Percentiles rank a stretch among this genome's conserved stretches.
phyloP scores from a whole-genome alignment of 2,329 filamentous ascomycete genomes.

The Orbilia javanica region DNA sequence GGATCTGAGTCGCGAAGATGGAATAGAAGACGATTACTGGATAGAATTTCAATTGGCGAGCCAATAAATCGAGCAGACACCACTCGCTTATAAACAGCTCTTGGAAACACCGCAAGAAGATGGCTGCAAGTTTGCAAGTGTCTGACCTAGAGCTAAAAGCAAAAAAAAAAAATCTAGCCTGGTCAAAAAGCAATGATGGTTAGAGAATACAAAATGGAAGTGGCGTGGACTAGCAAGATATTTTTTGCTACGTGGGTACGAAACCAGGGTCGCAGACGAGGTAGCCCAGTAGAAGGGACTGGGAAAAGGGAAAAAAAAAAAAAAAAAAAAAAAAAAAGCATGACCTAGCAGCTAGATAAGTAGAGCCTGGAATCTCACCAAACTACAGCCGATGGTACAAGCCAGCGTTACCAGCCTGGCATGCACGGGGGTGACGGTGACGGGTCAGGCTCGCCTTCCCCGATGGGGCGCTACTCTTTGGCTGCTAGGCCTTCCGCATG shows the following conservation, averaged over 20 bases:
- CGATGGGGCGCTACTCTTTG: conserved; percentile 41
- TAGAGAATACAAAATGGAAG: conserved; percentile 11
- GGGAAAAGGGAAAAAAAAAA: conserved; percentile 14
- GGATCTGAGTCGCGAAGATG: conserved; percentile 31
- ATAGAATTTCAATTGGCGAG: conserved; percentile 51
- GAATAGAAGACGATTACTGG: conserved; percentile 58
- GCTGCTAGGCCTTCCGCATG: conserved; percentile 51
- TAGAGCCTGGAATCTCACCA: conserved; percentile 35
- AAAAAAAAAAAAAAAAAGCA: conserved; percentile 53
- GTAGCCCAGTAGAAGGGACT: conserved; percentile 25
- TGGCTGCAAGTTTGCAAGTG: not conserved
- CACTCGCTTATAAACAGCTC: conserved; percentile 58
- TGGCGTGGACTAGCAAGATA: conserved; percentile 45
- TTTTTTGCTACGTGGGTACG: conserved; percentile 55
- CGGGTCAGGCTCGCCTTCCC: conserved; percentile 55
- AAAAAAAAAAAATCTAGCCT: conserved; percentile 16
- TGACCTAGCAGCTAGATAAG: conserved; percentile 44
- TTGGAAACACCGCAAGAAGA: conserved; percentile 33
- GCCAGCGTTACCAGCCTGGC: conserved; percentile 20
- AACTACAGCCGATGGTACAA: conserved; percentile 11
- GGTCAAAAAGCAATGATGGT: conserved; percentile 18
- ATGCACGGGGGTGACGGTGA: conserved; percentile 51
- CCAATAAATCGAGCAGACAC: conserved; percentile 56
- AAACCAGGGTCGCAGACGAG: conserved; percentile 3
- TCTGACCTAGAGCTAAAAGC: not conserved